Conservation (phyloP, 257 asterid species). For the Agastache rugosa region DNA sequence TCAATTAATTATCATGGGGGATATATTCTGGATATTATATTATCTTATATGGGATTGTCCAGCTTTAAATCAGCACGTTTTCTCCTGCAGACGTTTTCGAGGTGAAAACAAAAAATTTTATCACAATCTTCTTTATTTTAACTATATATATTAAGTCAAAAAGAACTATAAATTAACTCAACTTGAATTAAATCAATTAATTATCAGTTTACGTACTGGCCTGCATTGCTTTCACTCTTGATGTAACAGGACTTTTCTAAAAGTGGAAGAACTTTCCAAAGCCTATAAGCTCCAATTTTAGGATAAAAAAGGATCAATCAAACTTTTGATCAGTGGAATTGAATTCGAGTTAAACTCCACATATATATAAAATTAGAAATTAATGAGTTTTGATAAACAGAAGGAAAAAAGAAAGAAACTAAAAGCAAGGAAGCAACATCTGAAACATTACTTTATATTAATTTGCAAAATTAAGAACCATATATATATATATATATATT, state of each 20-base stretch:
- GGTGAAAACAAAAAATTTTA: not conserved
- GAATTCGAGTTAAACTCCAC: not conserved
- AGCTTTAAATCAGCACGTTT: slow-evolving; percentile 19
- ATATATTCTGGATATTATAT: not conserved
- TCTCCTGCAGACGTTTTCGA: not conserved
- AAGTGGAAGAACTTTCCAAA: slow-evolving; percentile 26
- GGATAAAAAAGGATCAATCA: slow-evolving; percentile 20
- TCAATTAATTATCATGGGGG: slow-evolving; percentile 1
- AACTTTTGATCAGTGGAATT: not conserved
- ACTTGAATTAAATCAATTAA: not conserved
- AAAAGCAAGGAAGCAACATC: not conserved
- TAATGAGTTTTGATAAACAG: not conserved
- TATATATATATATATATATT: too few relatives aligned
- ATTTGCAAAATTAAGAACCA: not conserved
- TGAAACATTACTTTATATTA: slow-evolving; percentile 15
- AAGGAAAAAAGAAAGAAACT: not conserved
- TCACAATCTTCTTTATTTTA: not conserved
- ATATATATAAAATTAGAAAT: not conserved
- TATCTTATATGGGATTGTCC: slow-evolving; percentile 8
- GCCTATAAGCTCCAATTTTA: slow-evolving; percentile 23
- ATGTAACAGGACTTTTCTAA: not conserved
- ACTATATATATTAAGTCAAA: not conserved
- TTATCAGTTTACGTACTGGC: not conserved
- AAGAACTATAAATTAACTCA: not conserved
- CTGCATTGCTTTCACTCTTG: too few relatives aligned